These are phyloP conservation scores for Zalaria obscura DNA, from an alignment of 2,329 filamentous ascomycete genomes.

Conservation along the genomic window DNA sequence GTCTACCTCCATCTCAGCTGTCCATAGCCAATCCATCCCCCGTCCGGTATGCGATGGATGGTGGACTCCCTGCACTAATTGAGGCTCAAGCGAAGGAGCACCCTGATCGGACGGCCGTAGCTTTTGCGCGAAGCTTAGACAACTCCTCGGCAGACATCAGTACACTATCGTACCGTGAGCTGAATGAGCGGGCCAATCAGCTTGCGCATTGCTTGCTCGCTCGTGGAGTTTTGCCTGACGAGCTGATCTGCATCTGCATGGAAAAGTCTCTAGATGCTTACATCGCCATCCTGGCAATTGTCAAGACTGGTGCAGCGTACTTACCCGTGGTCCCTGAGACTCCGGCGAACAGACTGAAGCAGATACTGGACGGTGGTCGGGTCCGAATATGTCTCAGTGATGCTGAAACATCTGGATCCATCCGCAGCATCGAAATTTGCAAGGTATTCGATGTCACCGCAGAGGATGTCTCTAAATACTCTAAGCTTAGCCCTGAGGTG, in stretches of 20 bases:
- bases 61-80: constrained; percentile 30
- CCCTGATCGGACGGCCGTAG: constrained; percentile 46
- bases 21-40: constrained; percentile 29
- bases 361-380: constrained; percentile 48
- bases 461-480: constrained; percentile 17
- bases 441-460: constrained; percentile 15
- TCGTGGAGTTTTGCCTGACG: constrained; percentile 33
- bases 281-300: constrained; percentile 54
- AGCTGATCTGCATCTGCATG: constrained; percentile 60
- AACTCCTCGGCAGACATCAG: constrained; percentile 21
- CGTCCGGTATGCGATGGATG: constrained; percentile 7
- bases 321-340: constrained; percentile 66
- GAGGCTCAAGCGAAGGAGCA: constrained; percentile 34
- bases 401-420: constrained; percentile 2
- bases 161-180: constrained; percentile 45
- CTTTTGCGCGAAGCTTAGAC: constrained; percentile 42
- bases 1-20: constrained; percentile 13
- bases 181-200: constrained; percentile 51
- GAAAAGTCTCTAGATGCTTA: constrained; percentile 65
- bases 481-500: constrained; percentile 23
- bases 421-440: constrained; percentile 6
- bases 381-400: constrained; percentile 34
- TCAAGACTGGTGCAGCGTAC: constrained; percentile 67
- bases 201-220: constrained; percentile 44
- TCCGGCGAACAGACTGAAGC: constrained; percentile 43